Base-by-base conservation (phyloP, 352 stramenopile species). In the Detonula confervacea region DNA sequence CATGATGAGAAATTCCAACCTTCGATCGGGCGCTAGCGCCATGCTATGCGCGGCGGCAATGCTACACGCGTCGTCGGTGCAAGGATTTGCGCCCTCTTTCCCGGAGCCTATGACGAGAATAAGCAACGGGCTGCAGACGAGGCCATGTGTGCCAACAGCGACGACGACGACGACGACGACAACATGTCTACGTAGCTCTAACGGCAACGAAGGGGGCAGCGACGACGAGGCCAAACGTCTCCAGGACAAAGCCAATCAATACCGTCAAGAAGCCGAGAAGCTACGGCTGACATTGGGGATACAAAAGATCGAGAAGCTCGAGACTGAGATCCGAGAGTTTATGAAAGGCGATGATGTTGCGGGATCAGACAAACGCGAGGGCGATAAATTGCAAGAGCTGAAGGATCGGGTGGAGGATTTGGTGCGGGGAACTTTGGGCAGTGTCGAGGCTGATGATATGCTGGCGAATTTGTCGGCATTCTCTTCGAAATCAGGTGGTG, bases 201-300 rank as follows among this genome's bases (percentile, higher is more conserved):
- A n/a, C n/a, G n/a, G n/a, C n/a, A n/a, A n/a, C 33, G 33, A 5
- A 12, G 33, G 33, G 12, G 51, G 46, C 8, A 46, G n/a, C 25
- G 61, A 71, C 16, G 68, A 74, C 5, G 69, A 71, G 22, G 52
- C 72, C 12, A 12, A 51, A n/a, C 60, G 42, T 30, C 59, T 81
- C 3, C 63, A 66, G 67, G 33, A 81, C 22, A 81, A 81, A 42
- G 73, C 73, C 46, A 18, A 46, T 3, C 33, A 67, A 44, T 81
- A 76, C 29, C 35, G 73, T 2, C 49, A 62, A 9, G 73, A 81
- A 12, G 73, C 73, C 0, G 65, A 81, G 42, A 72, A 76, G 20
- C 16, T 81, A 18, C 35, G 59, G 24, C 39, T 81, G 16, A 42
- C 59, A 0, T 61, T 81, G 1, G 64, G 68, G 12, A 16, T 81